Evolutionary conservation across 2,329 filamentous ascomycete genomes (phyloP), one percentile per base, ranked within the genome.

Genomic region (Scedosporium dehoogii): DNA sequence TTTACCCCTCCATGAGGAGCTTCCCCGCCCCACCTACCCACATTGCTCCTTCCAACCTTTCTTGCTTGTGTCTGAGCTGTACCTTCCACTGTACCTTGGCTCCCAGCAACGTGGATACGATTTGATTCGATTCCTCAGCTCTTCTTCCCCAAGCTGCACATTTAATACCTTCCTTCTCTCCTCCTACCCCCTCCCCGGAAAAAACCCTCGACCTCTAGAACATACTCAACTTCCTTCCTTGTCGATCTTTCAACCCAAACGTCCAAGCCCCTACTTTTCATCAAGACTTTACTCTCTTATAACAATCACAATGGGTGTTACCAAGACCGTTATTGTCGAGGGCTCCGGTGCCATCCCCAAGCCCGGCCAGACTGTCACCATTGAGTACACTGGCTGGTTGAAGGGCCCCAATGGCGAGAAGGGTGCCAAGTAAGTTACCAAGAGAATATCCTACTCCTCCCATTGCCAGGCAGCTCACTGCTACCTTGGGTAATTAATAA

Each of bases 301-400:
- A 48, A 23, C 7, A 18, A 66, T 66, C 74, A 81, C 65, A 70
- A 92, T 92, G 89, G 87, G 82, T 74, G 90, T 96, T 70, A 82
- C 79, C 64, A 96, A 91, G 81, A 82, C 80, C 59, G 75, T 83
- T 66, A 73, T 87, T 69, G 71, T 76, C 42, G 75, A 82, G 66
- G 92, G 93, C 70, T 81, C 82, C 70, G 80, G 81, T 63, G 73
- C 85, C 69, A 79, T 75, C 67, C 90, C 93, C 63, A 72, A 76
- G 67, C 70, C 72, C 16, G 89, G 90, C 67, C 86, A 97, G 73
- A 84, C 77, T 27, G 90, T 97, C 71, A 85, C 83, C 71, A 96
- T 97, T 72, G 85, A 94, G 77, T 97, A 97, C 82, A 94, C 89
- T 51, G 94, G 94, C 70, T 96, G 81, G 77, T 82, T 97, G 66